Percentiles rank a stretch among this genome's conserved stretches.
These are phyloP conservation scores for Phytopythium chamaehyphon DNA, from an alignment of 352 stramenopile genomes.

Conservation along the genomic window DNA sequence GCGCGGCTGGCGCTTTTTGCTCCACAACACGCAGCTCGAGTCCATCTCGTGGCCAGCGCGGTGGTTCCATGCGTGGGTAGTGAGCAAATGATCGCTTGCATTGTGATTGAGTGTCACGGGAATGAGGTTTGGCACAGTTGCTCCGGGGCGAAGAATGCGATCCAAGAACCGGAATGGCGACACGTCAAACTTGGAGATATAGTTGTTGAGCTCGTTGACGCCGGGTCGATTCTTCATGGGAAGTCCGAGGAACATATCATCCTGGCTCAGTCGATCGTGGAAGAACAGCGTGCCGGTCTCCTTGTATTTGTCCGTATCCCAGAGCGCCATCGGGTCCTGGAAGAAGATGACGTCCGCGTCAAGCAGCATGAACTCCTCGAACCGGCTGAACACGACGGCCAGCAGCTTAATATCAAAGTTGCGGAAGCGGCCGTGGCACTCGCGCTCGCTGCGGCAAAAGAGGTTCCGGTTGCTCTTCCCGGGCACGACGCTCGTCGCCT, in stretches of 20 bases:
- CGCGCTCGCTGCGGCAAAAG: slow-evolving; percentile 43
- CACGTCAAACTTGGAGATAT: slow-evolving; percentile 49
- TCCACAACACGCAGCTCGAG: slow-evolving; percentile 74
- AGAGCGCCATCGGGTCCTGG: slow-evolving; percentile 48
- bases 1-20: slow-evolving; percentile 52
- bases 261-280: slow-evolving; percentile 38
- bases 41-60: slow-evolving; percentile 65
- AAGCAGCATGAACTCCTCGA: slow-evolving; percentile 68
- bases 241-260: slow-evolving; percentile 37
- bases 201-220: slow-evolving; percentile 38
- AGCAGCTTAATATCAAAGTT: slow-evolving; percentile 58
- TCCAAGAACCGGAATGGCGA: slow-evolving; percentile 28
- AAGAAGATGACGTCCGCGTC: slow-evolving; percentile 66
- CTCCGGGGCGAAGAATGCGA: slow-evolving; percentile 24
- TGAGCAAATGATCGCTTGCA: slow-evolving; percentile 49
- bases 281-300: slow-evolving; percentile 54
- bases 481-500: slow-evolving; percentile 10
- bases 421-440: slow-evolving; percentile 40
- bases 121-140: slow-evolving; percentile 19
- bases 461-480: slow-evolving; percentile 19
- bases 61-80: slow-evolving; percentile 61
- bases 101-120: slow-evolving; percentile 24
- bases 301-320: slow-evolving; percentile 52
- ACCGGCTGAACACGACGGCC: slow-evolving; percentile 55
- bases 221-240: slow-evolving; percentile 17